Percentiles rank a stretch among this genome's conserved stretches.
phyloP scores from a whole-genome alignment of 176 grass and related monocot genomes.

The Bolboschoenus planiculmis region DNA sequence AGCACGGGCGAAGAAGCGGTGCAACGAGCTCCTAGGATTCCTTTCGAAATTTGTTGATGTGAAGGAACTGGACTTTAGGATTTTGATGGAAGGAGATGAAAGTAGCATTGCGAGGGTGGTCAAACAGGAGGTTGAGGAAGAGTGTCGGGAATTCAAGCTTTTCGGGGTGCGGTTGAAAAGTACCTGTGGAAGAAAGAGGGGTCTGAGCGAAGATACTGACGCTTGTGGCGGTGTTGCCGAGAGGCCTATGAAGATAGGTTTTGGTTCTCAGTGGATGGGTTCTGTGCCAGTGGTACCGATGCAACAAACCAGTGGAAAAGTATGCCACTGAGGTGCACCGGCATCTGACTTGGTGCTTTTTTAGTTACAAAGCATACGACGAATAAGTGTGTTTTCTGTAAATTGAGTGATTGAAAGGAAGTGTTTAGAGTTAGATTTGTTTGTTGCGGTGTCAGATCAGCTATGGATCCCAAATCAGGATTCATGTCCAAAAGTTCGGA shows the following conservation, averaged over 20 bases:
- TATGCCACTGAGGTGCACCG: slow-evolving; percentile 29
- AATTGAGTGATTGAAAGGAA: slow-evolving; percentile 1
- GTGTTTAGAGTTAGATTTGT: neutral
- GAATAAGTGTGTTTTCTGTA: slow-evolving; percentile 13
- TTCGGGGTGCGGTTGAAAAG: slow-evolving; percentile 33
- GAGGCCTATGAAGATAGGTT: slow-evolving; percentile 31
- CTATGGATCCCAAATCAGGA: neutral
- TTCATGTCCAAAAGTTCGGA: neutral
- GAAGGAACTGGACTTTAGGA: slow-evolving; percentile 5
- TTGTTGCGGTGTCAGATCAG: neutral
- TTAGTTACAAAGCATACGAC: neutral
- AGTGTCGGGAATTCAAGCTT: slow-evolving; percentile 25
- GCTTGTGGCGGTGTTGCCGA: slow-evolving; percentile 2
- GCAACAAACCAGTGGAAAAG: slow-evolving; percentile 24
- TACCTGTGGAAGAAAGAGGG: slow-evolving; percentile 20
- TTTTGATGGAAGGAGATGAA: slow-evolving; percentile 12
- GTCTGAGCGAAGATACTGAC: slow-evolving; percentile 23
- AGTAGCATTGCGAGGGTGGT: neutral
- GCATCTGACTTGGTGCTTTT: neutral
- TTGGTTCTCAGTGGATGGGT: slow-evolving; percentile 27
- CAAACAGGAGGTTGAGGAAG: neutral
- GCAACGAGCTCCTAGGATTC: slow-evolving; percentile 23
- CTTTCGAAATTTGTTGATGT: slow-evolving; percentile 32
- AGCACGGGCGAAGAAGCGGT: slow-evolving; percentile 11
- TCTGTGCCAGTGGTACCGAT: neutral